Percentiles rank a stretch among this genome's conserved stretches.
Evolutionary conservation across 1,284 basidiomycete species (phyloP).

Genomic region (Trametes versicolor): DNA sequence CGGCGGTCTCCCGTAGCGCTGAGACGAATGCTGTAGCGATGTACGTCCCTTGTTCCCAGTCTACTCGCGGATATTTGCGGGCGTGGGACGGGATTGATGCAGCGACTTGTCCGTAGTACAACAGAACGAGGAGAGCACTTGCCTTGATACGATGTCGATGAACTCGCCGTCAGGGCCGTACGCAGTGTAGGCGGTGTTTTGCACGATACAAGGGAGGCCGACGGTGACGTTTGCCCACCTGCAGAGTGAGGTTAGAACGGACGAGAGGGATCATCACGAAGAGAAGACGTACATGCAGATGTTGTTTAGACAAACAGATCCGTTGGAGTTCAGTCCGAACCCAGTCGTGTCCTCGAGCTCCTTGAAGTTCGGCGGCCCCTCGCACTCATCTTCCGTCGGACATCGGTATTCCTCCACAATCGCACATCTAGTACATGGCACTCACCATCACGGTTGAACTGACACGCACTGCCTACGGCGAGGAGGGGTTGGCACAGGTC

Average conservation of each 20-base stretch:
- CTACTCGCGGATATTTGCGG: slow-evolving; percentile 2
- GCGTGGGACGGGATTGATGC: neutral
- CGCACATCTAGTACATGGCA: slow-evolving; percentile 9
- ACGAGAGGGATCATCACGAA: slow-evolving; percentile 3
- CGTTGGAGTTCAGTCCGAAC: slow-evolving; percentile 79
- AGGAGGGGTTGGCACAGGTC: slow-evolving; percentile 73
- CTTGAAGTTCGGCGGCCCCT: slow-evolving; percentile 67
- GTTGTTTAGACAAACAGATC: slow-evolving; percentile 84
- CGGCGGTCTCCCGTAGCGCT: neutral
- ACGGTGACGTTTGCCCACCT: slow-evolving; percentile 82
- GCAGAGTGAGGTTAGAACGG: slow-evolving; percentile 11
- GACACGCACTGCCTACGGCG: slow-evolving; percentile 74
- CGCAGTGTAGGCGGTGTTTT: slow-evolving; percentile 83
- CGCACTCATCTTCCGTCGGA: slow-evolving; percentile 72
- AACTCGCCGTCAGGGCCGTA: slow-evolving; percentile 69
- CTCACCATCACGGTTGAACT: slow-evolving; percentile 89
- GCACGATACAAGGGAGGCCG: slow-evolving; percentile 71
- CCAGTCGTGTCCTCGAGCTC: slow-evolving; percentile 67
- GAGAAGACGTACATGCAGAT: slow-evolving; percentile 74
- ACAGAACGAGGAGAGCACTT: slow-evolving; percentile 40
- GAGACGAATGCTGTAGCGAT: slow-evolving; percentile 1
- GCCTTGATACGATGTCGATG: slow-evolving; percentile 83
- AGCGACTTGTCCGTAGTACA: neutral
- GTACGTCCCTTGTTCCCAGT: neutral
- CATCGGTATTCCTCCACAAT: neutral